phyloP scores from a whole-genome alignment of 495 filamentous ascomycete genomes.

The Amniculicola lignicola region DNA sequence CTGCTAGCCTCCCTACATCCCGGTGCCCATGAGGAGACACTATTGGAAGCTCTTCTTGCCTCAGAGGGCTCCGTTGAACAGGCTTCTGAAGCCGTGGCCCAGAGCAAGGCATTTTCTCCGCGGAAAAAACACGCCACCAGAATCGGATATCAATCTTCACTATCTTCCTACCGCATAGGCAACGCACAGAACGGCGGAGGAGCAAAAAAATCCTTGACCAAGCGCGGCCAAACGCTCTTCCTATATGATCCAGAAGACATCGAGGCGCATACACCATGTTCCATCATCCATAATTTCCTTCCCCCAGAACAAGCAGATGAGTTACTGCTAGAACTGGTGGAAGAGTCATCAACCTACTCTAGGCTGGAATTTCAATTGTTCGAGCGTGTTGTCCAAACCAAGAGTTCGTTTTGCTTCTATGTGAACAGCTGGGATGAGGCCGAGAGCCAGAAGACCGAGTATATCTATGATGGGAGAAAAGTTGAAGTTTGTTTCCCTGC shows the following conservation, averaged over 20 bases:
- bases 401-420: constrained; percentile 78
- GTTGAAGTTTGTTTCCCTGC: constrained; percentile 48
- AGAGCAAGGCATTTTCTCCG: constrained; percentile 14
- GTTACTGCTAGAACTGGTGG: constrained; percentile 71
- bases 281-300: constrained; percentile 88
- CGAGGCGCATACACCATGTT: constrained; percentile 76
- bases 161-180: constrained; percentile 30
- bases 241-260: constrained; percentile 78
- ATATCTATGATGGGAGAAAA: constrained; percentile 75
- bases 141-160: constrained; percentile 37
- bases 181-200: neutral
- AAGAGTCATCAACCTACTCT: constrained; percentile 71
- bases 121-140: constrained; percentile 42
- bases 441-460: constrained; percentile 66
- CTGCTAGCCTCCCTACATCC: constrained; percentile 75
- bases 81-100: constrained; percentile 45
- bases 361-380: constrained; percentile 79
- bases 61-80: constrained; percentile 71
- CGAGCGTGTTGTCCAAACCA: constrained; percentile 74
- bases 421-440: constrained; percentile 64
- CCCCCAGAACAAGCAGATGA: constrained; percentile 64
- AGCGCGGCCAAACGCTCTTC: constrained; percentile 77
- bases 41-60: constrained; percentile 75
- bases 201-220: constrained; percentile 52
- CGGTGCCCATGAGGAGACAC: constrained; percentile 54